Evolutionary conservation across 169 alveolate species (phyloP), one percentile per base, ranked within the genome.

Genomic region (Cyclospora cayetanensis): DNA sequence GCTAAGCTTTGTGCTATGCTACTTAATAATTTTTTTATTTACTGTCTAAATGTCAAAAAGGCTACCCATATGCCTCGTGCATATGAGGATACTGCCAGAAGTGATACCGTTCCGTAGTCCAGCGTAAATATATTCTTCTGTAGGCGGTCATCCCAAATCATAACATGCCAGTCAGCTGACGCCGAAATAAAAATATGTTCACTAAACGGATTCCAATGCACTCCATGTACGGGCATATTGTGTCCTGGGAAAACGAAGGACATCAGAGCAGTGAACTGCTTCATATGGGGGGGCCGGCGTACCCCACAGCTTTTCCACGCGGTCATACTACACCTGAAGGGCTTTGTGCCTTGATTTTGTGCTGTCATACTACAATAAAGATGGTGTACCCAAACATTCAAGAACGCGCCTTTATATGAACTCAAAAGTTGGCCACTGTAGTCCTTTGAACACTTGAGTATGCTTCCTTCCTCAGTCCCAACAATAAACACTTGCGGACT

Each of bases 381-480:
- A 50, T 46, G 80, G 34, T 15, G 65, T 46, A 39, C 0, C 60
- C 5, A 25, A 4, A 34, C 31, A 25, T 42, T 35, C 63, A 22
- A 12, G 18, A 31, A 55, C 89, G 25, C 29, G 90, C 99, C 99
- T 91, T 96, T 98, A 90, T 96, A 98, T 87, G 98, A 96, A 84
- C 96, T 97, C 86, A 97, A 94, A 84, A 97, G 97, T 87, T 97
- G 97, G 42, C 98, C 99, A 39, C 97, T 94, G 92, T 97, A 97
- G 42, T 97, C 97, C 86, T 97, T 97, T 34, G 98, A 97, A 93
- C 99, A 98, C 91, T 97, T 97, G 94, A 97, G 98, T 50, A 97
- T 97, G 84, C 96, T 95, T 5, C 99, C 99, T 94, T 98, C 99
- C 91, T 97, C 99, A 4, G 99, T 98, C 74, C 99, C 99, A 41